These are phyloP conservation scores for Sphaerosporella brunnea DNA, from an alignment of 495 filamentous ascomycete species.

Conservation along the genomic window DNA sequence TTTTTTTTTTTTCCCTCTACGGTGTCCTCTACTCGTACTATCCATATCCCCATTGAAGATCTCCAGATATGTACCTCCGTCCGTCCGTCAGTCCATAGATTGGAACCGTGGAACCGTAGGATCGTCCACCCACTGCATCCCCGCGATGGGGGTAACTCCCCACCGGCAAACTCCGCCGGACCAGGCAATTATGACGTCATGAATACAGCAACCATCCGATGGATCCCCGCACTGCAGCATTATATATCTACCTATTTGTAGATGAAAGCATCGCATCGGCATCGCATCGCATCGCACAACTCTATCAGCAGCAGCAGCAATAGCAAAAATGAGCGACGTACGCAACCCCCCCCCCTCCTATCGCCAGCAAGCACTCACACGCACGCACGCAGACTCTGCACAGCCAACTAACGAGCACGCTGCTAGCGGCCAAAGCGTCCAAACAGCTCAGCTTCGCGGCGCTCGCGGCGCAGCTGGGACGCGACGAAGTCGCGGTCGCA, in stretches of 20 bases:
- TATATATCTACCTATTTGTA: no score
- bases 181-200: not conserved
- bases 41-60: no score
- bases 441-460: conserved; percentile 62
- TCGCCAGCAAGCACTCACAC: not conserved
- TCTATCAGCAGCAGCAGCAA: not conserved
- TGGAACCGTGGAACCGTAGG: no score
- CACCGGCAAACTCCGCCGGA: not conserved
- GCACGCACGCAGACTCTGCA: not conserved
- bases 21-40: no score
- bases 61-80: no score
- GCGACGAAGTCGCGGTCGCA: conserved; percentile 76
- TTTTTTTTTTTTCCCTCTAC: no score
- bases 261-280: not conserved
- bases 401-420: conserved; percentile 33
- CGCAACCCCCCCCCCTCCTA: not conserved
- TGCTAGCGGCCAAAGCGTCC: conserved; percentile 69
- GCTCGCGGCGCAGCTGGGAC: conserved; percentile 58
- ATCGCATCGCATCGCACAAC: not conserved
- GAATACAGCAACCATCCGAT: not conserved
- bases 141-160: not conserved
- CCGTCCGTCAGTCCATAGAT: no score
- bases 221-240: not conserved
- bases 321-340: not conserved
- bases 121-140: not conserved